phyloP scores from a whole-genome alignment of 345 rosid genomes.

The Lepidium aucheri region DNA sequence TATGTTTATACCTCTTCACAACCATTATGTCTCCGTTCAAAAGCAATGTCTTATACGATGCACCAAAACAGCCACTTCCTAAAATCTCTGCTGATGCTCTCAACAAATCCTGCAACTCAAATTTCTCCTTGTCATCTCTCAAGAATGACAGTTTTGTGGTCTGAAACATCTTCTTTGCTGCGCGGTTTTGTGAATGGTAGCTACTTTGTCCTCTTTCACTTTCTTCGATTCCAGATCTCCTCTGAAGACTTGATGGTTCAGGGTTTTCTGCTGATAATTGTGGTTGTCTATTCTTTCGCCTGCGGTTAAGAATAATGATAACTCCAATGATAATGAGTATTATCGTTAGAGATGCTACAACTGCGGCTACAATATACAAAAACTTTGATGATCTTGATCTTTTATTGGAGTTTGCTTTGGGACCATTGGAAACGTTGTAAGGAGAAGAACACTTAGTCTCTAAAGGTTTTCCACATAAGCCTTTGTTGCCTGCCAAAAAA shows the following conservation, averaged over 20 bases:
- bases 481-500: slow-evolving; percentile 51
- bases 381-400: not conserved
- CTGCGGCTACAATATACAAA: slow-evolving; percentile 17
- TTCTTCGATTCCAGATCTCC: slow-evolving; percentile 35
- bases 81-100: slow-evolving; percentile 86
- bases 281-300: not conserved
- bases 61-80: slow-evolving; percentile 81
- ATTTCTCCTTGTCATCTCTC: slow-evolving; percentile 56
- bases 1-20: slow-evolving; percentile 79
- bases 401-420: not conserved
- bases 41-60: slow-evolving; percentile 67
- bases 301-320: not conserved
- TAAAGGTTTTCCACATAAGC: slow-evolving; percentile 61
- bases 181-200: slow-evolving; percentile 18
- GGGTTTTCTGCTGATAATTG: slow-evolving; percentile 28
- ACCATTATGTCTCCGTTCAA: slow-evolving; percentile 47
- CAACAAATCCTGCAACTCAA: slow-evolving; percentile 69
- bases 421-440: not conserved
- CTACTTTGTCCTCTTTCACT: slow-evolving; percentile 4
- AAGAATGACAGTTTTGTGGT: slow-evolving; percentile 47
- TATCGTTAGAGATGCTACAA: slow-evolving; percentile 18
- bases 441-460: slow-evolving; percentile 10
- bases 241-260: slow-evolving; percentile 40
- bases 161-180: slow-evolving; percentile 22
- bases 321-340: not conserved